Percentiles rank a stretch among this genome's conserved stretches.
phyloP scores from a whole-genome alignment of 2,329 filamentous ascomycete genomes.

The Herpotrichia juniperi region DNA sequence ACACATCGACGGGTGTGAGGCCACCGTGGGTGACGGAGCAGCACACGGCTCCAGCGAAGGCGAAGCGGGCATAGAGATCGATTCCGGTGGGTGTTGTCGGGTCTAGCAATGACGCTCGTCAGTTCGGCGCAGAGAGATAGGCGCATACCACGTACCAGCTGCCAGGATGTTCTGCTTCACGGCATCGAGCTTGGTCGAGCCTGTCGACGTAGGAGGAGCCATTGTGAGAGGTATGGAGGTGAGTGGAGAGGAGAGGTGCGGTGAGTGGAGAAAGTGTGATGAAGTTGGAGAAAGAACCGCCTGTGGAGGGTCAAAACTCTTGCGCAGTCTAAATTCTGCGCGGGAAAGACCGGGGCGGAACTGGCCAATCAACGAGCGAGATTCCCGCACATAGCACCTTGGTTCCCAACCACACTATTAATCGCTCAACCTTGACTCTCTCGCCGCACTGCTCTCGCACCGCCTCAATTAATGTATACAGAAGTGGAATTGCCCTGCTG shows the following conservation, averaged over 20 bases:
- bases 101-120: too few relatives aligned
- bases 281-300: not conserved
- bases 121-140: too few relatives aligned
- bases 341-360: too few relatives aligned
- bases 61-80: constrained; percentile 91
- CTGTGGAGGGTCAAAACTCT: too few relatives aligned
- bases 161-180: constrained; percentile 55
- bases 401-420: not conserved
- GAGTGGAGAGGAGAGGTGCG: constrained; percentile 1
- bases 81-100: constrained; percentile 66
- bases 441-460: too few relatives aligned
- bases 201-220: constrained; percentile 55
- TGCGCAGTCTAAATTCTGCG: too few relatives aligned
- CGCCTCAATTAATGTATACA: too few relatives aligned
- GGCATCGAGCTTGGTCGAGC: constrained; percentile 60
- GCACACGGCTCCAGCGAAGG: constrained; percentile 96
- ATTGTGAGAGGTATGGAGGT: constrained; percentile 21
- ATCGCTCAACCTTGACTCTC: not conserved
- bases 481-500: too few relatives aligned
- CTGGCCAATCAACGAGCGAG: not conserved
- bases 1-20: constrained; percentile 99
- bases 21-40: constrained; percentile 97
- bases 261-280: constrained; percentile 30
- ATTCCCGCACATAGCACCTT: too few relatives aligned
- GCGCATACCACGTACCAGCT: too few relatives aligned